A percentile compares a stretch with the other conserved stretches of the same genome.
These are phyloP conservation scores for Syncephalis fuscata DNA, from an alignment of 371 early-diverging fungal genomes.

Conservation along the genomic window DNA sequence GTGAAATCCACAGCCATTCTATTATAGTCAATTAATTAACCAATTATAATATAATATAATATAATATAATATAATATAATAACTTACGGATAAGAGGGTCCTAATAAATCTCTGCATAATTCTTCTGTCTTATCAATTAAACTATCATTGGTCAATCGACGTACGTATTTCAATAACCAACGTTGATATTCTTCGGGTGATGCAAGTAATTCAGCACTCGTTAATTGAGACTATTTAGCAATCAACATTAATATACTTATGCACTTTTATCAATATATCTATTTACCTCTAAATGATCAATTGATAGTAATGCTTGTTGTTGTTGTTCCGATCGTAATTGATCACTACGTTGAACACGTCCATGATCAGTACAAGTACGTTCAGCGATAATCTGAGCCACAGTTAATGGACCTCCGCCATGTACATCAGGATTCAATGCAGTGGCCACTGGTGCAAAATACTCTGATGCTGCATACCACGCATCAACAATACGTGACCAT, in stretches of 20 bases:
- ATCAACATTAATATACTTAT: neutral
- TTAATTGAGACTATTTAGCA: slow-evolving; percentile 33
- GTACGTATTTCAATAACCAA: slow-evolving; percentile 49
- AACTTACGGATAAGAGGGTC: slow-evolving; percentile 29
- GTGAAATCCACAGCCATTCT: neutral
- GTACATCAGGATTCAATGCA: neutral
- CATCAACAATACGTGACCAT: slow-evolving; percentile 59
- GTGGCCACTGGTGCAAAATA: slow-evolving; percentile 22
- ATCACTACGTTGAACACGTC: slow-evolving; percentile 9
- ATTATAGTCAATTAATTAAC: no score
- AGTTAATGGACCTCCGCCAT: neutral
- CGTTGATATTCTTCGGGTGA: slow-evolving; percentile 39
- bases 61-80: neutral
- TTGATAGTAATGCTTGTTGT: slow-evolving; percentile 11
- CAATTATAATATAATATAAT: neutral
- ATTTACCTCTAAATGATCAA: slow-evolving; percentile 19
- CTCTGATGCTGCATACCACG: slow-evolving; percentile 34
- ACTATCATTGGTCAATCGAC: slow-evolving; percentile 45
- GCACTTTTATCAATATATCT: no score
- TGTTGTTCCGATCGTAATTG: slow-evolving; percentile 2
- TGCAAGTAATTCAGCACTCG: slow-evolving; percentile 32
- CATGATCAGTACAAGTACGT: slow-evolving; percentile 5
- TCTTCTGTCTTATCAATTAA: slow-evolving; percentile 39
- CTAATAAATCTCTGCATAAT: slow-evolving; percentile 50
- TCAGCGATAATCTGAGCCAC: neutral